A percentile compares a stretch with the other conserved stretches of the same genome.
Evolutionary conservation across 2,329 filamentous ascomycete genomes (phyloP).

Genomic region (Aspergillus hiratsukae): DNA sequence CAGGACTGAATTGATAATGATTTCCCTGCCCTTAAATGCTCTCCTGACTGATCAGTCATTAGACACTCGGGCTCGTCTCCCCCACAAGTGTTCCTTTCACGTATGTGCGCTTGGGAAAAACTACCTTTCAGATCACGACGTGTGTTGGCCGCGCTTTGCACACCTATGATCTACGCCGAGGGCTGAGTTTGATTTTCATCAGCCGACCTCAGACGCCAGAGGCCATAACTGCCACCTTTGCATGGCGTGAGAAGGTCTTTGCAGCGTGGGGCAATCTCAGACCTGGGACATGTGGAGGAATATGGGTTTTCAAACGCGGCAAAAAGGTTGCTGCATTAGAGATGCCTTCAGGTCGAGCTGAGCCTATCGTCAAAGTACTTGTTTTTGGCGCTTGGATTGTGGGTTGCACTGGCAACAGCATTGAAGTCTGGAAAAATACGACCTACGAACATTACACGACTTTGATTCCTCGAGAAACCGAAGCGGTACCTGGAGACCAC

Average conservation of each 20-base stretch:
- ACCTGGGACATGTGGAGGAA: constrained; percentile 49
- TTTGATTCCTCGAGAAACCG: constrained; percentile 56
- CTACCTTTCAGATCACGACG: constrained; percentile 95
- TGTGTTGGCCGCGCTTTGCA: constrained; percentile 86
- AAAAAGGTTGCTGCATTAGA: constrained; percentile 75
- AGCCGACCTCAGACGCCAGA: constrained; percentile 84
- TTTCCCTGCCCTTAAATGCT: not conserved
- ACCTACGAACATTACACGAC: constrained; percentile 89
- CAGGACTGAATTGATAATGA: not conserved
- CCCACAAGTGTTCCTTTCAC: constrained; percentile 88
- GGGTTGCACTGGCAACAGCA: constrained; percentile 66
- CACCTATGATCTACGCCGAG: constrained; percentile 89
- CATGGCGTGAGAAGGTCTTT: constrained; percentile 82
- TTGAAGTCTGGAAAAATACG: constrained; percentile 84
- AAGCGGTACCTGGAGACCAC: constrained; percentile 55
- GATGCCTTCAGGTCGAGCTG: constrained; percentile 56
- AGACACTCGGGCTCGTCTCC: constrained; percentile 92
- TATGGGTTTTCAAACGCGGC: constrained; percentile 91
- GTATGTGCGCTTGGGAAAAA: constrained; percentile 81
- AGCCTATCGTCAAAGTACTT: constrained; percentile 72
- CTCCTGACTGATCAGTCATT: constrained; percentile 10
- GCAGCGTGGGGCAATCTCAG: constrained; percentile 75
- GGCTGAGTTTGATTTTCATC: constrained; percentile 88
- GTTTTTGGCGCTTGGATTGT: constrained; percentile 91
- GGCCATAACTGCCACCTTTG: constrained; percentile 77